Conservation (phyloP, 2,329 filamentous ascomycete genomes). For the Myriangium duriaei region DNA sequence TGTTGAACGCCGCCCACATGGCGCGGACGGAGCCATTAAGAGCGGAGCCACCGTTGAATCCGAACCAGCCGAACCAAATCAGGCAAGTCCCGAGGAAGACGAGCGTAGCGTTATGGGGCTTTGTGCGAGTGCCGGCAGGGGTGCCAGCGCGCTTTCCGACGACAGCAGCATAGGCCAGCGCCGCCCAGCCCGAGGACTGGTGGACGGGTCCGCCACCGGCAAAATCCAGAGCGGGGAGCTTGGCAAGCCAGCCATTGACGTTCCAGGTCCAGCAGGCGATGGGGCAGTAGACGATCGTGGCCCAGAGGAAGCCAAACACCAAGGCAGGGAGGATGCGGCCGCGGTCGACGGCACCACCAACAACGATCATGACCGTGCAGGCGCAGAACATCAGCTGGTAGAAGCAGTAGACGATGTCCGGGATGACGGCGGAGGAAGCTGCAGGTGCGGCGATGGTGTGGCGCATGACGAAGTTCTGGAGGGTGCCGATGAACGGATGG, state of each 20-base stretch:
- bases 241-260: constrained; percentile 50
- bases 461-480: constrained; percentile 49
- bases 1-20: constrained; percentile 46
- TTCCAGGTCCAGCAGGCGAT: constrained; percentile 59
- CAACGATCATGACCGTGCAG: constrained; percentile 50
- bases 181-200: constrained; percentile 50
- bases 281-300: constrained; percentile 51
- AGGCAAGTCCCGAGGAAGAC: constrained; percentile 52
- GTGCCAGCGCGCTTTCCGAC: constrained; percentile 45
- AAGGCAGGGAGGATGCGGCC: constrained; percentile 53
- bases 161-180: constrained; percentile 50
- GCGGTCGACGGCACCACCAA: constrained; percentile 51
- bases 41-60: constrained; percentile 73
- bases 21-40: constrained; percentile 41
- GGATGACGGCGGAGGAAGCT: constrained; percentile 43
- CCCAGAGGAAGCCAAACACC: constrained; percentile 52
- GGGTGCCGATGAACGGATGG: constrained; percentile 49
- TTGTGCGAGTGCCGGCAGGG: constrained; percentile 40
- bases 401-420: constrained; percentile 54
- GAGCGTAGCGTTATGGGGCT: constrained; percentile 50
- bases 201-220: constrained; percentile 53
- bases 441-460: constrained; percentile 49
- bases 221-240: constrained; percentile 48
- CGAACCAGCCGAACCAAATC: constrained; percentile 79
- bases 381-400: constrained; percentile 54